Conservation (phyloP, 768 basidiomycete genomes). For the Lanmaoa pseudosensibilis region DNA sequence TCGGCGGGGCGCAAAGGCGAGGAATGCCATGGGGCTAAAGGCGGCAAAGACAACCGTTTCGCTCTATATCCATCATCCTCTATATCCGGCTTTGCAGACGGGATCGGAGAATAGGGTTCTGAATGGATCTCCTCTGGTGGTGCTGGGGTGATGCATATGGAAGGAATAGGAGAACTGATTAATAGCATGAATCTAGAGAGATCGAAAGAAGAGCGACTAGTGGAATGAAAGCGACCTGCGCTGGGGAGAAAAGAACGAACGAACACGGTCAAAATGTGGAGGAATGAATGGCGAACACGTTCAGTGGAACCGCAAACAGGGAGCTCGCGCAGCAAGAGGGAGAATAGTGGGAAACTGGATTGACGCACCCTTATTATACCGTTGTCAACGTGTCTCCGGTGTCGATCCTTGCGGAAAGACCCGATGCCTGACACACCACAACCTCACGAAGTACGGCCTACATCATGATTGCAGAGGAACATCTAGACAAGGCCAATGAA, state of each 20-base stretch:
- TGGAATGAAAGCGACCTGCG: slow-evolving; percentile 52
- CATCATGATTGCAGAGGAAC: slow-evolving; percentile 36
- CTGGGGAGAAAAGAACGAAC: slow-evolving; percentile 35
- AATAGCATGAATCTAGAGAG: slow-evolving; percentile 43
- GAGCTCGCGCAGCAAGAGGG: slow-evolving; percentile 19
- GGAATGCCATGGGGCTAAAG: slow-evolving; percentile 38
- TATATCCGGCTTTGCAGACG: slow-evolving; percentile 29
- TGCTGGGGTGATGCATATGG: slow-evolving; percentile 69
- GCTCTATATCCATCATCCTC: slow-evolving; percentile 58
- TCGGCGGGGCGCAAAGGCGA: slow-evolving; percentile 52
- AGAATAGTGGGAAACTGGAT: not conserved
- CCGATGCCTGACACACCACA: not conserved
- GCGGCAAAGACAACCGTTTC: slow-evolving; percentile 53
- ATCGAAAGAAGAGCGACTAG: not conserved
- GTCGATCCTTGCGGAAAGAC: not conserved
- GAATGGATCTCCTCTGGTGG: slow-evolving; percentile 49
- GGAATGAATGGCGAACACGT: not conserved
- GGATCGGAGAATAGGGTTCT: slow-evolving; percentile 67
- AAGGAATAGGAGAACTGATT: slow-evolving; percentile 50
- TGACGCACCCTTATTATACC: not conserved
- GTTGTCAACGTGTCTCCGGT: not conserved
- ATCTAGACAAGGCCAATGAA: slow-evolving; percentile 52
- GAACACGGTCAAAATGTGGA: slow-evolving; percentile 23
- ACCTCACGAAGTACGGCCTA: not conserved
- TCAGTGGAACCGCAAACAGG: not conserved